Evolutionary conservation across 2,329 filamentous ascomycete genomes (phyloP).

Genomic region (Juglanconis oblonga): DNA sequence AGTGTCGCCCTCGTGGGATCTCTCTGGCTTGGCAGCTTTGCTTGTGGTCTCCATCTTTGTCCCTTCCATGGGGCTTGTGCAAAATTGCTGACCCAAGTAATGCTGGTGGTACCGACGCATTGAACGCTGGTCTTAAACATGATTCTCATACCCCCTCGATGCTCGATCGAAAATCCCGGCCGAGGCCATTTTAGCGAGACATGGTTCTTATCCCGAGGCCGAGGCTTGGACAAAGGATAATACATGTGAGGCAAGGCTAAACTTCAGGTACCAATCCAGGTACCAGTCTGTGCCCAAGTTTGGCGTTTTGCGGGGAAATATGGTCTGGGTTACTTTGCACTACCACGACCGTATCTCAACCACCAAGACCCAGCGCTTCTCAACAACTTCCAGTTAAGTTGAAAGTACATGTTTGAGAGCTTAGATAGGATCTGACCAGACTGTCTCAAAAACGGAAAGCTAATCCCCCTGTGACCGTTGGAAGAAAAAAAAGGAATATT

Average conservation of each 20-base stretch:
- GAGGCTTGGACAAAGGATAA: neutral
- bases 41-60: neutral
- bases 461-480: no score
- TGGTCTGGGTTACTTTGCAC: no score
- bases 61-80: no score
- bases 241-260: neutral
- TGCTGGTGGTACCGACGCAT: no score
- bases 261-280: neutral
- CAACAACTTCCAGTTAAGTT: no score
- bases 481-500: no score
- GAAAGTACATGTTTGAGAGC: no score
- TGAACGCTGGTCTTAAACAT: neutral
- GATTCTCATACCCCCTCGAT: neutral
- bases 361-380: no score
- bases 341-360: no score
- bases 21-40: neutral
- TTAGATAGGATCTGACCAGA: no score
- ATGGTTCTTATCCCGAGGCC: neutral
- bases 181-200: neutral
- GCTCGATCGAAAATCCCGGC: neutral
- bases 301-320: neutral
- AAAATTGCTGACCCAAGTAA: no score
- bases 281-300: neutral
- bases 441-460: no score
- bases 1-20: neutral